phyloP scores from a whole-genome alignment of 2,329 filamentous ascomycete genomes.

The Diaporthe batatas region DNA sequence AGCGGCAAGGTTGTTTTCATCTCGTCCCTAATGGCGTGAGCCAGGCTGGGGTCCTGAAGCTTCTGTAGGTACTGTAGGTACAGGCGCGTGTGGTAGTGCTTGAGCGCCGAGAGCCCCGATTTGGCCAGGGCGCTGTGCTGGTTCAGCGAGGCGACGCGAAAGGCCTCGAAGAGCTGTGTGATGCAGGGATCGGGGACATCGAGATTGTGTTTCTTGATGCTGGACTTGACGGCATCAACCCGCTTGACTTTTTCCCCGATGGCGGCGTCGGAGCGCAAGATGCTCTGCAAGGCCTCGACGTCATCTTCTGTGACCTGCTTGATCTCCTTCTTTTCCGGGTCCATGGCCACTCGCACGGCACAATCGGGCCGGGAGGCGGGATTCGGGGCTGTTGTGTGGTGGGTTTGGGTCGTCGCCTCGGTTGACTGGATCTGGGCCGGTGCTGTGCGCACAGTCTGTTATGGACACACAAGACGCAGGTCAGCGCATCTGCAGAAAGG shows the following conservation, averaged over 20 bases:
- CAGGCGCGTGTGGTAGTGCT: constrained; percentile 87
- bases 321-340: constrained; percentile 58
- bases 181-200: constrained; percentile 79
- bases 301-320: constrained; percentile 65
- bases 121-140: constrained; percentile 83
- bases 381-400: not conserved
- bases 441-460: constrained; percentile 18
- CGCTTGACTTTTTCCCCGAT: constrained; percentile 79
- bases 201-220: constrained; percentile 88
- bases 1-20: constrained; percentile 79
- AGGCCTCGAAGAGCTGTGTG: constrained; percentile 82
- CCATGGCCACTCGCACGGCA: constrained; percentile 54
- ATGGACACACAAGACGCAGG: not conserved
- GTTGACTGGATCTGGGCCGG: constrained; percentile 3
- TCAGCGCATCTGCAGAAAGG: constrained; percentile 4
- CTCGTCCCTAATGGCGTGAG: constrained; percentile 68
- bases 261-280: constrained; percentile 72
- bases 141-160: constrained; percentile 80
- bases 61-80: constrained; percentile 71
- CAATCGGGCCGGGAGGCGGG: not conserved
- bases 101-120: constrained; percentile 88
- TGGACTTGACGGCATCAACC: constrained; percentile 83
- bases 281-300: constrained; percentile 65
- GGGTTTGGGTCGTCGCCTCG: not conserved
- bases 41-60: too few species aligned